Evolutionary conservation across 495 filamentous ascomycete genomes (phyloP), one percentile per base, ranked within the genome.

Genomic region (Aspergillus taichungensis): DNA sequence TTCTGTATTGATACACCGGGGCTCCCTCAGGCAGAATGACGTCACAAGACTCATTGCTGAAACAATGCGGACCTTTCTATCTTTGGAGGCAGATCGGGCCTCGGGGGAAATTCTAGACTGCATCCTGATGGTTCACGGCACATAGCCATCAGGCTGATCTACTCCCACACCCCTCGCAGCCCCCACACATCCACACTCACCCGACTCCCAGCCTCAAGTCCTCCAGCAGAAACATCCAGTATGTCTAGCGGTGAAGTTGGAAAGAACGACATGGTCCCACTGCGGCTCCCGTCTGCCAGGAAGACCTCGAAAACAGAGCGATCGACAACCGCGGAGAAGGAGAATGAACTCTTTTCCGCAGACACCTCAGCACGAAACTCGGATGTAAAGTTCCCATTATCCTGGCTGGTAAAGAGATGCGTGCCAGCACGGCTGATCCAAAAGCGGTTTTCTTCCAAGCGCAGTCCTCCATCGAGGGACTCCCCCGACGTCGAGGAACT

Each of bases 251-350:
- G 57, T 29, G 60, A 54, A 13, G 57, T 47, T 3, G 72, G 59
- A 49, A 67, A 76, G 50, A 76, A 77, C 0, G 56, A 60, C 40
- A 62, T 61, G 18, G 70, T 76, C 4, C 57, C 72, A 40, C 50
- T 61, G 43, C 64, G 60, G 37, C 63, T 51, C 7, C 73, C 74
- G 1, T 47, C 35, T 40, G 69, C 64, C 6, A 76, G 36, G 48
- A 74, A 77, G 4, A 75, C 65, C 49, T 78, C 73, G 10, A 75
- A 56, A 37, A 77, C 67, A n/a, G 60, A 66, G 7, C 72, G 55
- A 41, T 78, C 75, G 12, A 77, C 62, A 1, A 78, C 62, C 0
- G 62, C 73, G 24, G 59, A 53, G 18, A 74, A 43, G 6, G 48
- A 42, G 41, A 64, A 68, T 10, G 52, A 51, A 0, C 54, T 38